These are phyloP conservation scores for Ilyonectria mors-panacis DNA, from an alignment of 2,329 filamentous ascomycete genomes.

Conservation along the genomic window DNA sequence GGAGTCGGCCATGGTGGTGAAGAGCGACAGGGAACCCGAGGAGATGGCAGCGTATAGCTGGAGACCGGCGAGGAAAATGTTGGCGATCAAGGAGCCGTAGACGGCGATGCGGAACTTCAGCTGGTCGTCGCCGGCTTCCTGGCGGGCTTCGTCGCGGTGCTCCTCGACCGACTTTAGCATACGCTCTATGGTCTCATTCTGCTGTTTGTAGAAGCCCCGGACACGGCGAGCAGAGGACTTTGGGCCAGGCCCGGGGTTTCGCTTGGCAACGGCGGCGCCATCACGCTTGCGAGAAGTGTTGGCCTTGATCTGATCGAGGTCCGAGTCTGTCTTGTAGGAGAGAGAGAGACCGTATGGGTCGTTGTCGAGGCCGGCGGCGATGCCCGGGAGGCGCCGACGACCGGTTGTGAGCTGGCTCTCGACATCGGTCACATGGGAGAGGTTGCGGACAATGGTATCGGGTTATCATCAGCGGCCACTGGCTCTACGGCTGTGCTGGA, in stretches of 20 bases:
- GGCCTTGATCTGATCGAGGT: constrained; percentile 83
- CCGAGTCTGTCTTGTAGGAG: constrained; percentile 81
- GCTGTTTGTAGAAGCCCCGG: constrained; percentile 86
- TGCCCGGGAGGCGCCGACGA: constrained; percentile 66
- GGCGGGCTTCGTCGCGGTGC: constrained; percentile 84
- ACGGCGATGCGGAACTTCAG: constrained; percentile 79
- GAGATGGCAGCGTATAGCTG: constrained; percentile 92
- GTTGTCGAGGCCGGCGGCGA: constrained; percentile 68
- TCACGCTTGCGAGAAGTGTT: constrained; percentile 85
- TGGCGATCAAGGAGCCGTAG: constrained; percentile 81
- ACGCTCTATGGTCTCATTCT: constrained; percentile 94
- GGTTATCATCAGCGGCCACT: constrained; percentile 51
- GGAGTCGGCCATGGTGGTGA: constrained; percentile 97
- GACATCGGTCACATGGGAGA: constrained; percentile 59
- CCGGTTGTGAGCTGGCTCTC: constrained; percentile 62
- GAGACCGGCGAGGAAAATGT: constrained; percentile 82
- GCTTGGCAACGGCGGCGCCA: constrained; percentile 48
- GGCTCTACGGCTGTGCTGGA: constrained; percentile 64
- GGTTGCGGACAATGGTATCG: constrained; percentile 61
- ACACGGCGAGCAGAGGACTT: constrained; percentile 68
- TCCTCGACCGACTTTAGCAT: constrained; percentile 94
- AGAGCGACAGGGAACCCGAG: constrained; percentile 92
- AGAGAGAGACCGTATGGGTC: constrained; percentile 88
- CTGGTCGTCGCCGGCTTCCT: constrained; percentile 86
- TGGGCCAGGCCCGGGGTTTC: constrained; percentile 42